Percentiles rank a stretch among this genome's conserved stretches.
Conservation (phyloP, 805 yeast genomes). For the Hanseniaspora taiwanica region DNA sequence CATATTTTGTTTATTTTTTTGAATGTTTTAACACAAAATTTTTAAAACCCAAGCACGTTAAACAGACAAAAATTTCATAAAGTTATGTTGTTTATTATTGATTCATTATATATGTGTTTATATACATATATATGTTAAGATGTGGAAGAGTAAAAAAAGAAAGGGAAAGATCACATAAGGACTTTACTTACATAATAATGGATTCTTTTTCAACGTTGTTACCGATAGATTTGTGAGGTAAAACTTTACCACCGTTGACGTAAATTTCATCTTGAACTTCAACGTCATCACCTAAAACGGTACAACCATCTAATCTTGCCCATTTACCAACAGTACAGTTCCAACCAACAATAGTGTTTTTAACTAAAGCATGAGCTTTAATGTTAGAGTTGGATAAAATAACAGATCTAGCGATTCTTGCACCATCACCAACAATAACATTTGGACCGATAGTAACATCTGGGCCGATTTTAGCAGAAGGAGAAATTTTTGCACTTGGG, state of each 20-base stretch:
- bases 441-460: conserved; percentile 96
- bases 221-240: conserved; percentile 96
- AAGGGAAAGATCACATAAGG: not conserved
- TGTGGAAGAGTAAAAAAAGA: not conserved
- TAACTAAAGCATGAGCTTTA: conserved; percentile 96
- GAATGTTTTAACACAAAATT: no score
- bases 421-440: conserved; percentile 94
- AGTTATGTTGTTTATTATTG: no score
- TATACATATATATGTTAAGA: no score
- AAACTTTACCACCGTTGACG: conserved; percentile 98
- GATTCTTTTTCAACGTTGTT: conserved; percentile 95
- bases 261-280: conserved; percentile 96
- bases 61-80: no score
- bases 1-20: no score
- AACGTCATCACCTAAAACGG: conserved; percentile 98
- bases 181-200: conserved; percentile 71
- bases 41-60: no score
- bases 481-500: conserved; percentile 87
- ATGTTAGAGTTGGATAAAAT: conserved; percentile 81
- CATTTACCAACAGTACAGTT: conserved; percentile 94
- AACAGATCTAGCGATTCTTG: conserved; percentile 92
- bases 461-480: conserved; percentile 93
- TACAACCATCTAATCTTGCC: conserved; percentile 97
- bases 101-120: no score
- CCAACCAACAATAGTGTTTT: conserved; percentile 98